Evolutionary conservation across 192 early-diverging fungal genomes (phyloP).

Genomic region (Funneliformis mosseae): DNA sequence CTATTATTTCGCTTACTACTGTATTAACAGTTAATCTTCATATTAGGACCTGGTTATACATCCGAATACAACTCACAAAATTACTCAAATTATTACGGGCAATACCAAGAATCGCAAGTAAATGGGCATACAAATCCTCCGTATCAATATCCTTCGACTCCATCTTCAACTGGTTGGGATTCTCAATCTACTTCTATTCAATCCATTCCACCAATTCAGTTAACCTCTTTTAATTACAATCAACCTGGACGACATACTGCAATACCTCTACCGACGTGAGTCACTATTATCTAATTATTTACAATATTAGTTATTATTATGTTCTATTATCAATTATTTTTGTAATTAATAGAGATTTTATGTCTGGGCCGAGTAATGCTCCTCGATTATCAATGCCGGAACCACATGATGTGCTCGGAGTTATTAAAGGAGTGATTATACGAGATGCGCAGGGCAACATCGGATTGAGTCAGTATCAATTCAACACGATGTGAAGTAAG

Average conservation of each 20-base stretch:
- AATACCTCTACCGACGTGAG: constrained; percentile 55
- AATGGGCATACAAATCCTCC: constrained; percentile 26
- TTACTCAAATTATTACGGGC: constrained; percentile 38
- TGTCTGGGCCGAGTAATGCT: constrained; percentile 54
- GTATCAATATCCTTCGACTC: constrained; percentile 37
- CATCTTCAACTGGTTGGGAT: constrained; percentile 38
- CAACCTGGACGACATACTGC: constrained; percentile 53
- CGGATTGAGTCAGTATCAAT: constrained; percentile 55
- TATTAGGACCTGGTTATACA: constrained; percentile 13
- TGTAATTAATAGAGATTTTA: constrained; percentile 43
- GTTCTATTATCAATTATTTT: neutral
- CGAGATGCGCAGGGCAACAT: constrained; percentile 62
- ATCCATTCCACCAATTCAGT: constrained; percentile 32
- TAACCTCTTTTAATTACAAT: constrained; percentile 43
- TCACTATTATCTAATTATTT: neutral
- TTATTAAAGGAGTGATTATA: constrained; percentile 56
- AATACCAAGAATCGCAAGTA: constrained; percentile 37
- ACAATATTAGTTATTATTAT: neutral
- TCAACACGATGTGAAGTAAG: constrained; percentile 37
- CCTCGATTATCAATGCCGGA: constrained; percentile 59
- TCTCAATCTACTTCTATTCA: constrained; percentile 29
- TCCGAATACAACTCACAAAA: constrained; percentile 39
- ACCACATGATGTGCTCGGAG: constrained; percentile 54
- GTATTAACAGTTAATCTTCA: neutral
- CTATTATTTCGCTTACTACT: neutral